Conservation (phyloP, 2,329 filamentous ascomycete genomes). For the Pyricularia pennisetigena region DNA sequence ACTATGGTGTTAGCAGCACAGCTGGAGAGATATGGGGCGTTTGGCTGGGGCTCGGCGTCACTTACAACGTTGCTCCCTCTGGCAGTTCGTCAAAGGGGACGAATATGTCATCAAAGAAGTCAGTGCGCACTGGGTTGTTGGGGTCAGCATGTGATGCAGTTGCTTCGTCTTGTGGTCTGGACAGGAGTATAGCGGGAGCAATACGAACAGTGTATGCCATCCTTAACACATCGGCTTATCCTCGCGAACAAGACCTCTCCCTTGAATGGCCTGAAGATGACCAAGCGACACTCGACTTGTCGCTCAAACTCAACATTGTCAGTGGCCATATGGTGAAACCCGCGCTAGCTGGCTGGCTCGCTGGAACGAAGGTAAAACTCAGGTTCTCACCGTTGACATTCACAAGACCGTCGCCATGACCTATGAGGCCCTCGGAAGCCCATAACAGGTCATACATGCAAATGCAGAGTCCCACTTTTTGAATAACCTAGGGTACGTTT, state of each 20-base stretch:
- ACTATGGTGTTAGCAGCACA: constrained; percentile 8
- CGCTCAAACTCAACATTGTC: constrained; percentile 9
- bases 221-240: constrained; percentile 55
- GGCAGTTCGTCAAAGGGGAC: constrained; percentile 67
- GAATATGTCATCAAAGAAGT: constrained; percentile 92
- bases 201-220: constrained; percentile 14
- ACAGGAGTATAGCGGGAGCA: neutral
- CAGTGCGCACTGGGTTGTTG: constrained; percentile 53
- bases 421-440: constrained; percentile 87
- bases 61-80: constrained; percentile 67
- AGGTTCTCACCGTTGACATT: constrained; percentile 72
- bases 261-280: constrained; percentile 94
- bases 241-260: constrained; percentile 81
- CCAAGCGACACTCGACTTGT: constrained; percentile 79
- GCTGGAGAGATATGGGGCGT: neutral
- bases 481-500: constrained; percentile 53
- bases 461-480: constrained; percentile 88
- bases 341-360: neutral
- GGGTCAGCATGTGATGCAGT: neutral
- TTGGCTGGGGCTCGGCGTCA: constrained; percentile 9
- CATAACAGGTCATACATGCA: constrained; percentile 86
- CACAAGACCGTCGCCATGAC: constrained; percentile 82
- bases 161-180: constrained; percentile 1
- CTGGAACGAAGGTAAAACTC: neutral
- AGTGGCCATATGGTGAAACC: neutral